Percentiles rank a stretch among this genome's conserved stretches.
Conservation (phyloP, 1,139 yeast species). For the Nematodospora anomalae region DNA sequence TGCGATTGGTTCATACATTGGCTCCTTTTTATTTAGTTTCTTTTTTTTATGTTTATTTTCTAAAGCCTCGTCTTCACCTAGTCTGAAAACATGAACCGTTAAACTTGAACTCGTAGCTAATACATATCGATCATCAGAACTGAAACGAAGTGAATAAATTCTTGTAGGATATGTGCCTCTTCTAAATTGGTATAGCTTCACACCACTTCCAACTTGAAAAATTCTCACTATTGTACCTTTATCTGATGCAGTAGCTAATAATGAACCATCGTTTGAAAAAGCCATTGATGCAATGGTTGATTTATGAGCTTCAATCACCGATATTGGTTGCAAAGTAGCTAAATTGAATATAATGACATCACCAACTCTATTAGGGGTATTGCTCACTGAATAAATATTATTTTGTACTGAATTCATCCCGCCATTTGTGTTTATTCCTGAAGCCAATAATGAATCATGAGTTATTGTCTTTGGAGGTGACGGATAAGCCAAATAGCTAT, state of each 20-base stretch:
- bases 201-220: constrained; percentile 80
- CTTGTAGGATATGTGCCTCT: constrained; percentile 93
- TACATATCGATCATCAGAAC: constrained; percentile 69
- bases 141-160: constrained; percentile 81
- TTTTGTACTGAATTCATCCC: constrained; percentile 44
- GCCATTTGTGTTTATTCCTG: constrained; percentile 47
- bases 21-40: constrained; percentile 22
- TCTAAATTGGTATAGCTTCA: constrained; percentile 83
- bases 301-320: constrained; percentile 92
- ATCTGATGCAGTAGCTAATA: constrained; percentile 91
- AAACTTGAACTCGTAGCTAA: constrained; percentile 89
- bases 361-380: constrained; percentile 61
- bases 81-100: constrained; percentile 86
- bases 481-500: constrained; percentile 80
- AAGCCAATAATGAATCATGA: constrained; percentile 44
- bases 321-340: constrained; percentile 72
- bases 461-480: constrained; percentile 64
- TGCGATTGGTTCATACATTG: constrained; percentile 29
- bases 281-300: constrained; percentile 78
- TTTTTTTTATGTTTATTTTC: constrained; percentile 40
- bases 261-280: constrained; percentile 75
- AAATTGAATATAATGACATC: constrained; percentile 88
- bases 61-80: constrained; percentile 60
- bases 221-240: constrained; percentile 93
- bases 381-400: constrained; percentile 46